Base-by-base conservation (phyloP, 2,329 filamentous ascomycete genomes). In the Calonectria pseudoreteaudii region DNA sequence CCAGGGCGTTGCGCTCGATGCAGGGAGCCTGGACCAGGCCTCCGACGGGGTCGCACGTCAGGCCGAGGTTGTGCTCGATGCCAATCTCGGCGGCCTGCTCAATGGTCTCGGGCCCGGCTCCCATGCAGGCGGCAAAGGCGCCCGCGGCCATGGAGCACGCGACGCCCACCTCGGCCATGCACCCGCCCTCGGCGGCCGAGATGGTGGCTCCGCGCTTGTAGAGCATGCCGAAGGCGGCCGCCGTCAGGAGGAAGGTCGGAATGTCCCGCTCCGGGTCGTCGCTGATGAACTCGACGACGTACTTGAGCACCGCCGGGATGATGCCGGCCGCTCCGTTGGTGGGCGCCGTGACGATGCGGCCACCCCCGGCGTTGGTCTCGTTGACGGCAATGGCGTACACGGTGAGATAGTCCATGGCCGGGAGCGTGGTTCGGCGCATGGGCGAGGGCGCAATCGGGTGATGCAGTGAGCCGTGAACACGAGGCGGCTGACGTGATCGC, bases 161-260 rank as follows among this genome's bases (percentile, higher is more conserved):
- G 0, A 89, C 87, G 31, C 87, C 87, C 0, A 89, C 87, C 75
- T 89, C 87, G n/a, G 87, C 87, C 87, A 89, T 89, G 80, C 87
- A 89, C 0, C 87, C 87, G 49, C 87, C 87, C 75, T 89, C 87
- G 2, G 87, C 87, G 0, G 87, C 87, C 0, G 87, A 88, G 73
- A 89, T 89, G 26, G 87, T 89, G 0, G 87, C 87, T 4, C 87
- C 87, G 23, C 87, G 86, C 82, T 89, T 89, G 82, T 88, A 89
- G 28, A 89, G 83, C 87, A 89, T 89, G 58, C 87, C 87, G 28
- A 89, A 88, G 8, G 87, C 87, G 0, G 87, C 83, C 2, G 87
- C 86, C 2, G 87, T 89, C 1, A 89, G 82, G 0, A 89, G 80
- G 78, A 89, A 89, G 0, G 87, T 89, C 6, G 86, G 82, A 14